Conservation (phyloP, 2,329 filamentous ascomycete genomes). For the Aurifilum marmelostoma region DNA sequence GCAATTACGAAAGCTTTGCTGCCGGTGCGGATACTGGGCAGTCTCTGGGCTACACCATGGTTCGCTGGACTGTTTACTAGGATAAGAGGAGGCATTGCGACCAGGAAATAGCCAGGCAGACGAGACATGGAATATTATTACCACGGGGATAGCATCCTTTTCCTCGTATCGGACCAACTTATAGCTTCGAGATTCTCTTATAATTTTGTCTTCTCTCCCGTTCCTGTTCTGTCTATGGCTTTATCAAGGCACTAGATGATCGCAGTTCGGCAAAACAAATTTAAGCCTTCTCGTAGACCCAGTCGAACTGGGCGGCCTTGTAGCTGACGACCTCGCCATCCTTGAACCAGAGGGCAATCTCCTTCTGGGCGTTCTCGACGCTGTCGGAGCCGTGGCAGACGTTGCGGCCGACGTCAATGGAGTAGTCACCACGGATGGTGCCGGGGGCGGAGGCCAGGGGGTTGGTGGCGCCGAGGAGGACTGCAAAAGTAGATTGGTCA, state of each 20-base stretch:
- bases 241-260: background rate
- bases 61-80: conserved; percentile 72
- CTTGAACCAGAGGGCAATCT: conserved; percentile 99
- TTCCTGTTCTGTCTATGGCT: conserved; percentile 31
- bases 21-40: conserved; percentile 74
- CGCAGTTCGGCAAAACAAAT: conserved; percentile 17
- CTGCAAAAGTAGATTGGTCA: conserved; percentile 43
- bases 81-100: conserved; percentile 34
- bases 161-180: background rate
- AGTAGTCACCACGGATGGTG: conserved; percentile 96
- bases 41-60: conserved; percentile 90
- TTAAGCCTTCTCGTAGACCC: conserved; percentile 93
- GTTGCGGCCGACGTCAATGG: conserved; percentile 58
- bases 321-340: conserved; percentile 81
- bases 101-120: conserved; percentile 9
- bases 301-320: conserved; percentile 83
- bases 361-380: conserved; percentile 99
- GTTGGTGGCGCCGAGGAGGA: conserved; percentile 98
- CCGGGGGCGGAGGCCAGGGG: conserved; percentile 90
- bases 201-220: conserved; percentile 18
- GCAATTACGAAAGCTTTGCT: conserved; percentile 85
- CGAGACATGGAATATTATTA: too few species aligned
- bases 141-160: too few species aligned
- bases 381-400: conserved; percentile 96
- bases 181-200: background rate